These are phyloP conservation scores for Intubia oerlemansii DNA, from an alignment of 2,329 filamentous ascomycete genomes.

Conservation along the genomic window DNA sequence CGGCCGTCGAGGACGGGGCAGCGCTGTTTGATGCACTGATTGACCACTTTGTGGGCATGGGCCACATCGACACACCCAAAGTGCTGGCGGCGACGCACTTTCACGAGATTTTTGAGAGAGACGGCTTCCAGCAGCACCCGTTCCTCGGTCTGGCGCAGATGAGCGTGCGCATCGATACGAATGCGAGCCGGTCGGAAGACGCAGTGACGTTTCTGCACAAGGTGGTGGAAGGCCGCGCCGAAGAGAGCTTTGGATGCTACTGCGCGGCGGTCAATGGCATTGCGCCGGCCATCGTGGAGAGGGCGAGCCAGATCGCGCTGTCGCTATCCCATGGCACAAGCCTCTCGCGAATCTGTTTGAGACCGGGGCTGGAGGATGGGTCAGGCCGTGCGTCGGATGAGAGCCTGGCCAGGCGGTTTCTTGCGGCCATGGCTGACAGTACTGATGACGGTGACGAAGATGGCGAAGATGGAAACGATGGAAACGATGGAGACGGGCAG, in stretches of 20 bases:
- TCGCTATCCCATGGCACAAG: conserved; percentile 55
- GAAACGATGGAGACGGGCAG: no score
- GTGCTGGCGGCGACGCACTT: conserved; percentile 41
- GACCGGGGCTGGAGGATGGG: no score
- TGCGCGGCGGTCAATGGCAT: conserved; percentile 82
- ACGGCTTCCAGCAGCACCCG: conserved; percentile 27
- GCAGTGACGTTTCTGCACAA: conserved; percentile 60
- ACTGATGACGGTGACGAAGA: no score
- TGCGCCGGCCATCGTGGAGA: conserved; percentile 44
- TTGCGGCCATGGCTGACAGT: no score
- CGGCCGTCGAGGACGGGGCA: conserved; percentile 32
- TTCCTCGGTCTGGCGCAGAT: conserved; percentile 45
- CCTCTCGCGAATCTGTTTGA: no score
- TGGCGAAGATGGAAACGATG: no score
- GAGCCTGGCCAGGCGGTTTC: no score
- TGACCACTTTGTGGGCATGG: conserved; percentile 29
- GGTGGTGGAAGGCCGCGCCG: conserved; percentile 43
- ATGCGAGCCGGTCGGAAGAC: conserved; percentile 28
- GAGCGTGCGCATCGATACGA: conserved; percentile 40
- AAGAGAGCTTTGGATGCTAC: conserved; percentile 63
- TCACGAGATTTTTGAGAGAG: conserved; percentile 51
- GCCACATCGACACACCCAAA: conserved; percentile 23
- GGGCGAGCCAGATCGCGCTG: conserved; percentile 53
- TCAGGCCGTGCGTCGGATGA: no score
- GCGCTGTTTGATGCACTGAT: conserved; percentile 36